Evolutionary conservation across 2,329 filamentous ascomycete species (phyloP), one percentile per base, ranked within the genome.

Genomic region (Scopulariopsis brevicaulis): DNA sequence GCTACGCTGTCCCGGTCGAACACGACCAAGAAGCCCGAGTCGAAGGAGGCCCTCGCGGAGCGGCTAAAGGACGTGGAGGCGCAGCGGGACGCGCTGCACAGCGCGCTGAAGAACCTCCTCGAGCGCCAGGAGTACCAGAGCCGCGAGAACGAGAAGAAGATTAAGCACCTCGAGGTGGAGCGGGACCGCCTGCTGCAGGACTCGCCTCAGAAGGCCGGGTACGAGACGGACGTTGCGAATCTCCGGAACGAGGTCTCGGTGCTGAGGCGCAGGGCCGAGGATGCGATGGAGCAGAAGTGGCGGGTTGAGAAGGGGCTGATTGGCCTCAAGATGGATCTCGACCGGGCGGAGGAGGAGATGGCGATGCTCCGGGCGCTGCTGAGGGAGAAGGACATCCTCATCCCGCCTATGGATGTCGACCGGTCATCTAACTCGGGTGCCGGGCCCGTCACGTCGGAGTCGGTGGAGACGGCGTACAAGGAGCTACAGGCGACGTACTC

Each of bases 231-330:
- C 66, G 89, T 97, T 7, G 78, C 81, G 1, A 85, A 81, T 61
- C 77, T 97, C 51, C 86, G 91, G 60, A 84, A 87, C 25, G 94
- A 99, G 69, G 88, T 99, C 61, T 89, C 88, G 56, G 81, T 87
- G 18, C 79, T 99, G 59, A 85, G 94, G 51, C 86, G 86, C 61
- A 85, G 94, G 57, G 93, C 93, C 34, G 93, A 99, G 65, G 93
- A 97, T 62, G 93, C 93, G 18, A 80, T 97, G 15, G 90, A 96
- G 67, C 89, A 96, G 66, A 97, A 97, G 72, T 97, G 90, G 86
- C 88, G 95, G 68, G 93, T 92, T 61, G 93, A 96, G 72, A 95
- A 95, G 73, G 90, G 90, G 20, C 76, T 97, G 1, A 81, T 84
- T 56, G 90, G 92, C 58, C 75, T 97, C 59, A 96, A 96, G 74